These are phyloP conservation scores for Kondoa malvinella DNA, from an alignment of 768 basidiomycete genomes.

Conservation along the genomic window DNA sequence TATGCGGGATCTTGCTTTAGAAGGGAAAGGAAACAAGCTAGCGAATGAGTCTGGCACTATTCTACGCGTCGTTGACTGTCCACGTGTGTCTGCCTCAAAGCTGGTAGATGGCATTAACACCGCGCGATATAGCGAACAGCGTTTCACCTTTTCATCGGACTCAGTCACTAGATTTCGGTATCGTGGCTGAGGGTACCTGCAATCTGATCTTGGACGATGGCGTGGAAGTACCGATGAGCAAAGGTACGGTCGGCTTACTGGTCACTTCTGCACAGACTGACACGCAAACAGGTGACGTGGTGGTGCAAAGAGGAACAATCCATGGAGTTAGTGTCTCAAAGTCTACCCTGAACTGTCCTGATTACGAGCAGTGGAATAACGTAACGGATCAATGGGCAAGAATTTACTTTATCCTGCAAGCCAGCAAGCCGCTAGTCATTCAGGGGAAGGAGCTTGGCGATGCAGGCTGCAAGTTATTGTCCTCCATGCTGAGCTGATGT, in stretches of 20 bases:
- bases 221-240: slow-evolving; percentile 6
- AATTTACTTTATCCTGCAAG: slow-evolving; percentile 12
- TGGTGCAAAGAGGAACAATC: slow-evolving; percentile 13
- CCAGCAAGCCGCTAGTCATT: slow-evolving; percentile 38
- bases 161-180: slow-evolving; percentile 6
- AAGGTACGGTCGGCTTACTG: no score
- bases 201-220: slow-evolving; percentile 10
- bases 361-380: slow-evolving; percentile 4
- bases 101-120: no score
- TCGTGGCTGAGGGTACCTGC: slow-evolving; percentile 6
- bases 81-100: not conserved
- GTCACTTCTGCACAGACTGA: no score
- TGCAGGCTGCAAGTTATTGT: slow-evolving; percentile 11
- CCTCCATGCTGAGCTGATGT: not conserved
- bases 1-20: slow-evolving; percentile 4
- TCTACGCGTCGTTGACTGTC: not conserved
- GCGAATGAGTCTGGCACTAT: not conserved
- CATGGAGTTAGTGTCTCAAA: not conserved
- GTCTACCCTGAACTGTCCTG: not conserved
- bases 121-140: no score
- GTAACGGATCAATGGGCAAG: slow-evolving; percentile 10
- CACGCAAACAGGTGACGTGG: slow-evolving; percentile 9
- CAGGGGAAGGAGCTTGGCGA: slow-evolving; percentile 29
- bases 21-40: slow-evolving; percentile 2
- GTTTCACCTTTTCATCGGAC: slow-evolving; percentile 9